Evolutionary conservation across 441 rosid species (phyloP), one percentile per base, ranked within the genome.

Genomic region (California macrophylla): DNA sequence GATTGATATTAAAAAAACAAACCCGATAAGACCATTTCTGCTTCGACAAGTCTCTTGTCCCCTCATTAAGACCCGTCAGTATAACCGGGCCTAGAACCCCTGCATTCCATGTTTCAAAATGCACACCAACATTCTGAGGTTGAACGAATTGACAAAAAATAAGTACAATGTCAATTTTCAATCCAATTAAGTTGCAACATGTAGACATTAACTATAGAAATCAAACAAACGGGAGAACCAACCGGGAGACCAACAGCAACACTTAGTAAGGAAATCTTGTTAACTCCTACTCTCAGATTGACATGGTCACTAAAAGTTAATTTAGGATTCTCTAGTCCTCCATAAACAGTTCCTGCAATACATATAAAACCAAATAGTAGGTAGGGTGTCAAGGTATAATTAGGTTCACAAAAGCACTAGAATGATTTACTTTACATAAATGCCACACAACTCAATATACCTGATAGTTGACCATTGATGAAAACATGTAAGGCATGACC

Each of bases 21-120:
- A 93, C 97, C 95, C 90, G 95, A 63, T 95, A 93, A 25, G 98
- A 90, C 98, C 98, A 94, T 65, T 89, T 90, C 74, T 89, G 91
- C 93, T 92, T 79, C 62, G 98, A 86, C 64, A 94, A 76, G 81
- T 92, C 97, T 85, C 82, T 76, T 82, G 89, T 92, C 69, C 97
- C 98, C 75, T 86, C 88, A 66, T 84, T 82, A 71, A 89, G 89
- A 56, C 98, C 98, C 45, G 83, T 90, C 54, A 94, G 77, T 70
- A 89, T 93, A 68, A 92, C 98, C 1, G 99, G 97, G 62, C 98
- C 98, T 7, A 87, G 86, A 82, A 94, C 86, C 77, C 98, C 99
- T 1, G 97, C 90, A 74, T 83, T 90, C 99, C 99, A 92, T 66
- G 90, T 80, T 87, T 94, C 99, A 7, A 80, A 94, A 70, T 92